Evolutionary conservation across 1,139 yeast genomes (phyloP).

Genomic region (Pichia sp.): DNA sequence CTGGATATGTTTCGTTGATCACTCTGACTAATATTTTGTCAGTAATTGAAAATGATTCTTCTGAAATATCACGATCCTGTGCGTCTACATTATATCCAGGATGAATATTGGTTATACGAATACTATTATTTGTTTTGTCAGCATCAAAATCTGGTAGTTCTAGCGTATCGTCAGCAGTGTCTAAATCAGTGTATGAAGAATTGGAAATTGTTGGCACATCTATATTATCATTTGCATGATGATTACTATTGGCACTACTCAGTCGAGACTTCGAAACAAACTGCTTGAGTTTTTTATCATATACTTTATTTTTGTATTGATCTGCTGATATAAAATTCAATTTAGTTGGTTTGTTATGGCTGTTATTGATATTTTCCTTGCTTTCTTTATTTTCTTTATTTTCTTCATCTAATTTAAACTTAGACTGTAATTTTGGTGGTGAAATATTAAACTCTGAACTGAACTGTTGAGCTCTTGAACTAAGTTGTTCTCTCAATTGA

Average conservation of each 20-base stretch:
- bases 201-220: not conserved
- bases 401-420: not conserved
- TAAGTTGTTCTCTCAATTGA: constrained; percentile 1
- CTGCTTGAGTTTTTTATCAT: constrained; percentile 23
- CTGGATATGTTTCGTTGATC: constrained; percentile 40
- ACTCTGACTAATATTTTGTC: constrained; percentile 40
- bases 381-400: not conserved
- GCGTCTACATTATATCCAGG: not conserved
- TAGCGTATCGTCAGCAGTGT: not conserved
- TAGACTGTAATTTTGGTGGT: constrained; percentile 7
- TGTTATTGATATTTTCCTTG: not conserved
- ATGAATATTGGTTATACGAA: not conserved
- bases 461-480: constrained; percentile 3
- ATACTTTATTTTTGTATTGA: constrained; percentile 26
- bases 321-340: constrained; percentile 28
- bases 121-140: constrained; percentile 3
- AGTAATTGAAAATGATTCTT: constrained; percentile 40
- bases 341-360: constrained; percentile 15
- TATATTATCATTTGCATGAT: not conserved
- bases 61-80: not conserved
- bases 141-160: constrained; percentile 2
- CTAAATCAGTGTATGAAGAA: constrained; percentile 6
- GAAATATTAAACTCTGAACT: constrained; percentile 9
- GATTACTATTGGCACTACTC: not conserved
- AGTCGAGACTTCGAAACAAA: constrained; percentile 22